Percentiles rank a stretch among this genome's conserved stretches.
phyloP scores from a whole-genome alignment of 139 green algal genomes.

The Picochlorum sp. region DNA sequence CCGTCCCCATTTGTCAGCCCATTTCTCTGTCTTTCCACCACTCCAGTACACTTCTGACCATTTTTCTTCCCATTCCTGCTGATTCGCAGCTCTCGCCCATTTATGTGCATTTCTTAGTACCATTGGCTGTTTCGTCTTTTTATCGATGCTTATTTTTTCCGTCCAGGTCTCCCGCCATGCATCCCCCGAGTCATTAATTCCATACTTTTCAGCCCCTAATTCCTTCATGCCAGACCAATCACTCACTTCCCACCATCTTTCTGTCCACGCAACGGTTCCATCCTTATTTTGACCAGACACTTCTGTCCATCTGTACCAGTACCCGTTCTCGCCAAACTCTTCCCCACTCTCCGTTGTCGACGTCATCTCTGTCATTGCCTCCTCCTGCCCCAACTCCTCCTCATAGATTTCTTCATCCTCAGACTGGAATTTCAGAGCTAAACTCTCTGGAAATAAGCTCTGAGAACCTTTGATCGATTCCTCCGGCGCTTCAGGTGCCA shows the following conservation, averaged over 20 bases:
- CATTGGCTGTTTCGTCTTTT: constrained; percentile 36
- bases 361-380: background rate
- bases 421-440: constrained; percentile 21
- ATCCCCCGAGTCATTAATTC: constrained; percentile 31
- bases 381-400: background rate
- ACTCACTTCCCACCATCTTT: constrained; percentile 73
- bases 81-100: constrained; percentile 41
- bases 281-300: constrained; percentile 37
- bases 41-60: constrained; percentile 70
- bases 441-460: constrained; percentile 13
- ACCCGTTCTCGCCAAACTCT: constrained; percentile 65
- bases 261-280: constrained; percentile 49
- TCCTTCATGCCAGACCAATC: constrained; percentile 70
- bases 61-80: constrained; percentile 79
- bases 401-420: background rate
- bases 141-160: constrained; percentile 58
- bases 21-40: constrained; percentile 61
- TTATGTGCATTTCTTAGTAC: constrained; percentile 76
- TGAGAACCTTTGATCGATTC: background rate
- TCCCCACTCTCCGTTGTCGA: constrained; percentile 52
- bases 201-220: constrained; percentile 71
- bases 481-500: constrained; percentile 1
- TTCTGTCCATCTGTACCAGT: constrained; percentile 65
- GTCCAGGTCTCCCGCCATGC: constrained; percentile 74
- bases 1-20: constrained; percentile 74